Base-by-base conservation (phyloP, 768 basidiomycete species). In the Mycena metata region DNA sequence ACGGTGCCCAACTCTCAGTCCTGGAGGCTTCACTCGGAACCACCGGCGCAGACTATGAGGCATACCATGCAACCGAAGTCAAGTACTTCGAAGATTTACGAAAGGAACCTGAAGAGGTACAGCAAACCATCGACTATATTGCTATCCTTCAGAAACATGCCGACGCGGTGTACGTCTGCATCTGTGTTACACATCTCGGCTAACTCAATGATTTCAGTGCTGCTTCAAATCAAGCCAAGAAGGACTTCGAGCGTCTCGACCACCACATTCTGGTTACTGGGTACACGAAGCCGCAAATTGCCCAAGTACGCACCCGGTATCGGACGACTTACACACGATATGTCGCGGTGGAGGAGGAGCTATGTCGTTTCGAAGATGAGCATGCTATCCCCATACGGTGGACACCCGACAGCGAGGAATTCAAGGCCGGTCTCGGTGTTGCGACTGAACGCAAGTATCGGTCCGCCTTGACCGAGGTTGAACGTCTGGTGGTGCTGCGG, bases 51-150 rank as follows among this genome's bases (percentile, higher is more conserved):
- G 65, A 66, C 58, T 67, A 67, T 23, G 65, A 67, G 36, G 9
- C 16, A 6, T 36, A 67, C 51, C 65, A 60, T 17, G 13, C n/a
- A 1, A 46, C 47, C 0, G 65, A 67, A 36, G 23, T 51, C 3
- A 42, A 67, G 17, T 67, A 67, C 30, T 67, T 67, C 17, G 12
- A 59, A 19, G 42, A 26, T 33, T 23, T 67, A 2, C 58, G 42
- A n/a, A 33, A 24, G 4, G 58, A 67, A 13, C 65, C 65, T 2
- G n/a, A 26, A 7, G 57, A 45, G 1, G 33, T 60, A 15, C 26
- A 60, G 43, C 33, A 51, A 21, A 67, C 56, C 8, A 50, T 33
- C 12, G 58, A 67, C 30, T 67, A 67, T 17, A 59, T 67, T 9
- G 51, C 43, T 12, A 15, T 7, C 16, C 65, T 67, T 26, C 36